Evolutionary conservation across 2,329 filamentous ascomycete genomes (phyloP).

Genomic region (Penicillium decumbens): DNA sequence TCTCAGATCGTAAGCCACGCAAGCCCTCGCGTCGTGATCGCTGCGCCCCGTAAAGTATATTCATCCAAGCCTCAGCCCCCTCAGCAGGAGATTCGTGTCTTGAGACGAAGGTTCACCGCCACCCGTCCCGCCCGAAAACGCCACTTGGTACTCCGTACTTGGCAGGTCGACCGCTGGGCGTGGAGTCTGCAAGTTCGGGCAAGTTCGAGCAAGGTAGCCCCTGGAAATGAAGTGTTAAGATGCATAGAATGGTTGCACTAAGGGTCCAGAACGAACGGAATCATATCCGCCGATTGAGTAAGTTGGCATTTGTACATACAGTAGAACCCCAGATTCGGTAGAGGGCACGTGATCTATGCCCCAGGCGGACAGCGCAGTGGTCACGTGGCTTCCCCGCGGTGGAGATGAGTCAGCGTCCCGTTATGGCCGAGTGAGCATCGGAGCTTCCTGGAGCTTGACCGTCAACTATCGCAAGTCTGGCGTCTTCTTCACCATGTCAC

Average conservation of each 20-base stretch:
- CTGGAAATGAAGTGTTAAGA: background rate
- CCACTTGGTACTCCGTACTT: background rate
- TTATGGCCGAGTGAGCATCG: constrained; percentile 7
- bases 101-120: background rate
- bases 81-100: background rate
- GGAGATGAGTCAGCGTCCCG: constrained; percentile 10
- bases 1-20: constrained; percentile 20
- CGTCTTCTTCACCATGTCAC: constrained; percentile 53
- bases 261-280: background rate
- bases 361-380: background rate
- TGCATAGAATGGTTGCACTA: background rate
- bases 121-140: constrained; percentile 5
- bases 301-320: too few species aligned
- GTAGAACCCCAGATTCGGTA: background rate
- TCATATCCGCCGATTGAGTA: background rate
- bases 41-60: background rate
- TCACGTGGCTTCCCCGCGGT: constrained; percentile 11
- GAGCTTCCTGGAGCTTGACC: constrained; percentile 10
- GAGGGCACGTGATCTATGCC: background rate
- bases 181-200: background rate
- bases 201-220: background rate
- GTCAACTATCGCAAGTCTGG: background rate
- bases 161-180: background rate
- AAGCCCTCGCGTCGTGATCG: constrained; percentile 13
- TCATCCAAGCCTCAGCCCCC: background rate